Evolutionary conservation across 352 stramenopile genomes (phyloP), one percentile per base, ranked within the genome.

Genomic region (Phytophthora vignae): DNA sequence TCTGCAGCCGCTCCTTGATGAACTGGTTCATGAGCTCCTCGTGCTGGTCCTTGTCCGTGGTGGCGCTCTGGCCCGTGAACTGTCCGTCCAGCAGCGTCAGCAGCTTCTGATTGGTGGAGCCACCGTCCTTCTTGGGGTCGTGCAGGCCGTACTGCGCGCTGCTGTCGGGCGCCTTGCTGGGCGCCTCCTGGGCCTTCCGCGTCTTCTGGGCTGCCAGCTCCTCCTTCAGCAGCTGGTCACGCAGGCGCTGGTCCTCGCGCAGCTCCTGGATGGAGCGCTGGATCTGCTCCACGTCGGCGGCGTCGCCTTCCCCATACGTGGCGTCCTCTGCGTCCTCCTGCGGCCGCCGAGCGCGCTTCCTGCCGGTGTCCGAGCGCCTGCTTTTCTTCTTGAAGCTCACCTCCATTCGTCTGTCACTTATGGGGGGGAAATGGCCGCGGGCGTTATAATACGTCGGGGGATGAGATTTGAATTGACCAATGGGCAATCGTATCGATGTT

Each of bases 21-120:
- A 92, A 96, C 58, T 90, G 81, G 72, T 94, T 93, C 63, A 90
- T 93, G 42, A 94, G 84, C 71, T 94, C 82, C 67, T 92, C 87
- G 65, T 94, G 86, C 69, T 91, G 85, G 42, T 96, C 85, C 49
- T 78, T 76, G 50, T 90, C 78, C 2, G 81, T 90, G 25, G 76
- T 80, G 14, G 70, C 74, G 55, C 79, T 91, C 66, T 94, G 87
- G 10, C 84, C 83, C 48, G 87, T 96, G 64, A 96, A 96, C 69
- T 96, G 88, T 1, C 87, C 88, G 55, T 93, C 84, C 46, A 96
- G 73, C 66, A 95, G 67, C 38, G 78, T 84, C 50, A 93, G 59
- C 27, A 95, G 74, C 71, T 95, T 95, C 70, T 95, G 73, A 27
- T 78, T 82, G 9, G 87, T 74, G 6, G 82, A 42, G 36, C 36